A percentile compares a stretch with the other conserved stretches of the same genome.
These are phyloP conservation scores for Aplosporella prunicola DNA, from an alignment of 2,329 filamentous ascomycete genomes.

Conservation along the genomic window DNA sequence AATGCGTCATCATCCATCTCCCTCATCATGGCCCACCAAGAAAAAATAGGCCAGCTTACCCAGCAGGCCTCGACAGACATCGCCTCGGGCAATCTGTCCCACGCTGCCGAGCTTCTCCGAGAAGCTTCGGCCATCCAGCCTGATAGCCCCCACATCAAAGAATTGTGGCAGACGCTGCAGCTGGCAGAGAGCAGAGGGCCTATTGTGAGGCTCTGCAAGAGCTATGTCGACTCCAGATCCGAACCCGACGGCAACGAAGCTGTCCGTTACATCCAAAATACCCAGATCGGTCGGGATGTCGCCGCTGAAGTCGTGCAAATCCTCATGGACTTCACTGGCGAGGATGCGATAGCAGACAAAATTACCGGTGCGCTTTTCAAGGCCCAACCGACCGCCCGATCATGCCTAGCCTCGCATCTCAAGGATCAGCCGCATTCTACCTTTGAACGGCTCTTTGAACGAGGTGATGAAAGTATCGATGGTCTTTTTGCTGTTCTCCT, in stretches of 20 bases:
- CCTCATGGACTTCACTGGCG: conserved; percentile 32
- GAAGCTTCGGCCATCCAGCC: conserved; percentile 37
- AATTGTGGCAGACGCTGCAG: conserved; percentile 31
- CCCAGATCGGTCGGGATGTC: conserved; percentile 26
- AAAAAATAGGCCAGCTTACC: conserved; percentile 8
- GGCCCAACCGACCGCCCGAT: conserved; percentile 27
- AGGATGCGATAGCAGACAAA: conserved; percentile 33
- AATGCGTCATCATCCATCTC: conserved; percentile 2
- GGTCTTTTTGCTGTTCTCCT: conserved; percentile 34
- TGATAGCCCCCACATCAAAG: conserved; percentile 31
- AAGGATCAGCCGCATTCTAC: conserved; percentile 30
- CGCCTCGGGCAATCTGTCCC: conserved; percentile 22
- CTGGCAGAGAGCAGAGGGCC: conserved; percentile 29
- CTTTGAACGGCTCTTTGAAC: conserved; percentile 35
- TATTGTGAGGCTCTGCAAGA: conserved; percentile 24
- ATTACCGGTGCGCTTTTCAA: conserved; percentile 30
- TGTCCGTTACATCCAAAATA: conserved; percentile 19
- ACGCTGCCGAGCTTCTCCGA: conserved; percentile 33
- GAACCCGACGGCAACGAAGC: conserved; percentile 34
- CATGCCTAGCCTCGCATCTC: conserved; percentile 30
- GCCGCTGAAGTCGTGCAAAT: conserved; percentile 32
- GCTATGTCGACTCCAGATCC: conserved; percentile 26
- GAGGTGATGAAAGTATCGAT: conserved; percentile 38
- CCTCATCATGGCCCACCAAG: conserved; percentile 9
- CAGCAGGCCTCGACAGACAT: conserved; percentile 13